phyloP scores from a whole-genome alignment of 75 land plant genomes.

The Isoetes taiwanensis region DNA sequence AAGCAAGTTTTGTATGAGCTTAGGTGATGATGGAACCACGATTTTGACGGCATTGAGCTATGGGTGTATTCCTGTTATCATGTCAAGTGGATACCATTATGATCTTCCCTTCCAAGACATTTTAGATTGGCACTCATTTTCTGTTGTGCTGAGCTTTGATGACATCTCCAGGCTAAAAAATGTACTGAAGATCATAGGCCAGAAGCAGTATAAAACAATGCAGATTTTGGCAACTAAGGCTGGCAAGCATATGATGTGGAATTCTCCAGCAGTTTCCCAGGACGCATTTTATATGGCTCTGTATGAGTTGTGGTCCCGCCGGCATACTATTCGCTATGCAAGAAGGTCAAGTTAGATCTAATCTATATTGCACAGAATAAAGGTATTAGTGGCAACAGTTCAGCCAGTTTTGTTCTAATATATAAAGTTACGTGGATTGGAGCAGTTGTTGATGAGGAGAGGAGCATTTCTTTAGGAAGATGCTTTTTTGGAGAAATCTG shows the following conservation, averaged over 20 bases:
- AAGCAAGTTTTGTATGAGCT: constrained; percentile 46
- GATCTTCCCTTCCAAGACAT: constrained; percentile 58
- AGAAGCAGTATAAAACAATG: constrained; percentile 23
- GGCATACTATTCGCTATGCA: constrained; percentile 46
- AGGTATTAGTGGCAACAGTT: too few relatives aligned
- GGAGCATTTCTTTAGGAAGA: too few relatives aligned
- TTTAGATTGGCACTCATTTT: constrained; percentile 44
- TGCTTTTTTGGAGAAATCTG: too few relatives aligned
- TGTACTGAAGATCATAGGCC: constrained; percentile 13
- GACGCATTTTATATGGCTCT: constrained; percentile 51
- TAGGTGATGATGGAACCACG: constrained; percentile 15
- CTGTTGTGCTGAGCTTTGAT: constrained; percentile 25
- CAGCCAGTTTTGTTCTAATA: too few relatives aligned
- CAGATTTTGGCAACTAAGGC: constrained; percentile 24
- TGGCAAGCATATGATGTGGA: constrained; percentile 45
- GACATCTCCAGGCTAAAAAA: constrained; percentile 21
- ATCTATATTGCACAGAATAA: too few relatives aligned
- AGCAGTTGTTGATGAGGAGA: too few relatives aligned
- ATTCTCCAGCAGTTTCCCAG: constrained; percentile 19
- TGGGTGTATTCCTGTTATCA: constrained; percentile 65
- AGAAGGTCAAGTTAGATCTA: too few relatives aligned
- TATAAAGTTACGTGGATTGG: too few relatives aligned
- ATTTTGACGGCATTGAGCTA: constrained; percentile 30
- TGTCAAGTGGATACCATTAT: constrained; percentile 28
- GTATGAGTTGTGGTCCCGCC: constrained; percentile 57